Percentiles rank a stretch among this genome's conserved stretches.
These are phyloP conservation scores for Diplodia mutila DNA, from an alignment of 2,329 filamentous ascomycete genomes.

Conservation along the genomic window DNA sequence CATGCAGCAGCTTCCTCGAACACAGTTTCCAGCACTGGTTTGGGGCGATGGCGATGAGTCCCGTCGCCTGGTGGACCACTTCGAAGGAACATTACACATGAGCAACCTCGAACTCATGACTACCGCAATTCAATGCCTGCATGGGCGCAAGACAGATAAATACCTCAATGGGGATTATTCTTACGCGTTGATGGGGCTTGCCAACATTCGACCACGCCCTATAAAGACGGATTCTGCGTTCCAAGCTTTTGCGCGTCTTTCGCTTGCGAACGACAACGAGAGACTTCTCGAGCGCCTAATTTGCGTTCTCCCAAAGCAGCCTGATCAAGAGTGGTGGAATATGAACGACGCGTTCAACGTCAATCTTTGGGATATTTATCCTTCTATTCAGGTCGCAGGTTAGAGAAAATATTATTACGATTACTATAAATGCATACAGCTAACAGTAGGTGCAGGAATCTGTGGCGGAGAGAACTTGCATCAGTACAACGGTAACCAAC, in stretches of 20 bases:
- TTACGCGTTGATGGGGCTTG: conserved; percentile 54
- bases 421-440: neutral
- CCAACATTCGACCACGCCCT: conserved; percentile 46
- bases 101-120: conserved; percentile 48
- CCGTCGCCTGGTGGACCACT: conserved; percentile 52
- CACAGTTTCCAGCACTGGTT: conserved; percentile 46
- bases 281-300: conserved; percentile 52
- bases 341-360: conserved; percentile 47
- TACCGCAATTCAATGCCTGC: conserved; percentile 47
- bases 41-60: conserved; percentile 47
- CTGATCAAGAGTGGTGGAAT: conserved; percentile 45
- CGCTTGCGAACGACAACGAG: conserved; percentile 51
- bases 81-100: conserved; percentile 48
- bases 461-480: neutral
- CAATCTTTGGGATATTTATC: conserved; percentile 52
- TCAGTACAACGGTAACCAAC: neutral
- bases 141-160: conserved; percentile 41
- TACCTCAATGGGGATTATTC: conserved; percentile 47
- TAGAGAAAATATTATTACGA: conserved; percentile 27
- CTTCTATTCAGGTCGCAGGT: conserved; percentile 47
- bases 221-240: conserved; percentile 48
- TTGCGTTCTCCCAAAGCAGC: conserved; percentile 44
- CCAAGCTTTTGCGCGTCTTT: conserved; percentile 53
- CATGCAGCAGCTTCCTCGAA: conserved; percentile 39
- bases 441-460: conserved; percentile 27